Evolutionary conservation across 179 eudicot species (phyloP).

Genomic region (Heliamphora pulchella): DNA sequence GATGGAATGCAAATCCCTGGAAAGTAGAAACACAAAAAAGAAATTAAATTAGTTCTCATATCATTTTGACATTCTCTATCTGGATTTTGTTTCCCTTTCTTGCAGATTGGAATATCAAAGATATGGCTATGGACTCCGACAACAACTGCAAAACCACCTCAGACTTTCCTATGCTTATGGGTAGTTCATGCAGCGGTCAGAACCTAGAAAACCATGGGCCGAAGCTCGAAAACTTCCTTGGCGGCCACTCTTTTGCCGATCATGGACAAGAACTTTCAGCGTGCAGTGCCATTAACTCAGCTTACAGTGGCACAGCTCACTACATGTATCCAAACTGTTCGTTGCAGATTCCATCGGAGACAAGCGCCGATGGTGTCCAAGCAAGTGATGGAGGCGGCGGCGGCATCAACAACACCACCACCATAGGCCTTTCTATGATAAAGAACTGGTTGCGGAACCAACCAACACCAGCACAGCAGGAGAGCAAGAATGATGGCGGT

Average conservation of each 20-base stretch:
- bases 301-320: constrained; percentile 8
- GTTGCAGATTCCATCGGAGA: constrained; percentile 19
- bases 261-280: constrained; percentile 18
- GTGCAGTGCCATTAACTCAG: too few species aligned
- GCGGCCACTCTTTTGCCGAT: constrained; percentile 23
- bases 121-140: constrained; percentile 20
- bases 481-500: constrained; percentile 18
- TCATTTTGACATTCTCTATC: not conserved
- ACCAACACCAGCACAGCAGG: constrained; percentile 26
- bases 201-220: constrained; percentile 32
- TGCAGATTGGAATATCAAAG: constrained; percentile 64
- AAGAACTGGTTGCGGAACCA: constrained; percentile 74
- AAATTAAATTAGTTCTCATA: not conserved
- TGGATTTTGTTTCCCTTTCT: too few species aligned
- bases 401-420: not conserved
- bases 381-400: not conserved
- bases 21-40: too few species aligned
- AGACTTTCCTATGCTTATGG: constrained; percentile 44
- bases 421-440: constrained; percentile 67
- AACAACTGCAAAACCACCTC: constrained; percentile 22
- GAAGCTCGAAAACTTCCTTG: constrained; percentile 70
- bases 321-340: constrained; percentile 27
- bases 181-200: constrained; percentile 27
- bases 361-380: not conserved
- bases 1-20: too few species aligned